Conservation (phyloP, 345 rosid species). For the Euphorbia tirucalli region DNA sequence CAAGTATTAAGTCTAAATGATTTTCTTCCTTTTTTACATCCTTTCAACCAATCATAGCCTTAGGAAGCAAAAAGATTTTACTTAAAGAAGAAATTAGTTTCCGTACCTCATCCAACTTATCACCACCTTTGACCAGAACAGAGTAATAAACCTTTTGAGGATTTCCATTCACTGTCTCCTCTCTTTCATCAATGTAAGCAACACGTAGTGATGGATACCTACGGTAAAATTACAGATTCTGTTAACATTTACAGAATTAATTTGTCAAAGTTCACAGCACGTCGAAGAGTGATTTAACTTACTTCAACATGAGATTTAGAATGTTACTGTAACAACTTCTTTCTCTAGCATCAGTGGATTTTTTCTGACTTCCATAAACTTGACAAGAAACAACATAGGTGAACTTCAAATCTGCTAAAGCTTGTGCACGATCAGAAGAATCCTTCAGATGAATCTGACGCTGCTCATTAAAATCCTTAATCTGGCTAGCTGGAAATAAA, state of each 20-base stretch:
- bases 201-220: conserved; percentile 93
- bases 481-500: conserved; percentile 27
- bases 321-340: conserved; percentile 72
- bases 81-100: conserved; percentile 10
- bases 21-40: background rate
- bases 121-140: conserved; percentile 87
- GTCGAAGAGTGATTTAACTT: conserved; percentile 30
- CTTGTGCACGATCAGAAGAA: conserved; percentile 42
- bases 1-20: background rate
- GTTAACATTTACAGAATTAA: conserved; percentile 4
- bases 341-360: conserved; percentile 49
- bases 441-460: conserved; percentile 16
- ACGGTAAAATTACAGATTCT: conserved; percentile 17
- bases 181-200: conserved; percentile 87
- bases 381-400: conserved; percentile 99
- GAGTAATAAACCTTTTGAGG: conserved; percentile 66
- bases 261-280: conserved; percentile 8
- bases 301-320: conserved; percentile 83
- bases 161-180: conserved; percentile 53
- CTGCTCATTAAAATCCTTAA: conserved; percentile 32
- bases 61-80: conserved; percentile 2
- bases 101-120: conserved; percentile 71
- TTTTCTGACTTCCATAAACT: conserved; percentile 79
- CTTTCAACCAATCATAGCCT: background rate
- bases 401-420: conserved; percentile 86